Percentiles rank a stretch among this genome's conserved stretches.
Evolutionary conservation across 1,284 basidiomycete species (phyloP).

Genomic region (Ustilago cynodontis): DNA sequence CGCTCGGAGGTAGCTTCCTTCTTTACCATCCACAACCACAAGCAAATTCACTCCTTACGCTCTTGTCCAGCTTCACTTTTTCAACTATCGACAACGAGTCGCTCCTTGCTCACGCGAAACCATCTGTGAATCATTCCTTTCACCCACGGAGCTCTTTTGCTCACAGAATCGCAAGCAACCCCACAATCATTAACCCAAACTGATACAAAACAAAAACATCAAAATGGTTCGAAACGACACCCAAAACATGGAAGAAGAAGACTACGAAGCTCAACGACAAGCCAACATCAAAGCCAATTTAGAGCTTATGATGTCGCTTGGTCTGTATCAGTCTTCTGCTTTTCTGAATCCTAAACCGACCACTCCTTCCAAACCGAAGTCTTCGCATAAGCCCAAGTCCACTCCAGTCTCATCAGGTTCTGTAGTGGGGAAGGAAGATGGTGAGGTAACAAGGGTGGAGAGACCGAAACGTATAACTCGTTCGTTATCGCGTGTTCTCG

Average conservation of each 20-base stretch:
- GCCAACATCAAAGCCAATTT: constrained; percentile 39
- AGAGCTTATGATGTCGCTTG: constrained; percentile 43
- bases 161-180: no score
- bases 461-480: constrained; percentile 22
- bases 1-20: no score
- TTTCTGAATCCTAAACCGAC: constrained; percentile 8
- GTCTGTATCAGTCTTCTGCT: constrained; percentile 21
- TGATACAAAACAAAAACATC: neutral
- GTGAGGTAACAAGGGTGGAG: neutral
- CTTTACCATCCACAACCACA: neutral
- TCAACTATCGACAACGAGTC: no score
- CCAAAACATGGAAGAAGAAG: neutral
- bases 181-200: neutral
- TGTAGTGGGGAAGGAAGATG: neutral
- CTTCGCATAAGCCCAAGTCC: neutral
- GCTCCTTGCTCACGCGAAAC: neutral
- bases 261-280: constrained; percentile 35
- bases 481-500: constrained; percentile 13
- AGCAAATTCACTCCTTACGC: neutral
- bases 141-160: neutral
- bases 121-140: neutral
- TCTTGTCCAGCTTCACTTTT: neutral
- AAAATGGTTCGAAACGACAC: constrained; percentile 12
- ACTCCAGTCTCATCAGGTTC: no score
- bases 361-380: neutral